Evolutionary conservation across 2,329 filamentous ascomycete genomes (phyloP), one percentile per base, ranked within the genome.

Genomic region (Colletotrichum tropicale): DNA sequence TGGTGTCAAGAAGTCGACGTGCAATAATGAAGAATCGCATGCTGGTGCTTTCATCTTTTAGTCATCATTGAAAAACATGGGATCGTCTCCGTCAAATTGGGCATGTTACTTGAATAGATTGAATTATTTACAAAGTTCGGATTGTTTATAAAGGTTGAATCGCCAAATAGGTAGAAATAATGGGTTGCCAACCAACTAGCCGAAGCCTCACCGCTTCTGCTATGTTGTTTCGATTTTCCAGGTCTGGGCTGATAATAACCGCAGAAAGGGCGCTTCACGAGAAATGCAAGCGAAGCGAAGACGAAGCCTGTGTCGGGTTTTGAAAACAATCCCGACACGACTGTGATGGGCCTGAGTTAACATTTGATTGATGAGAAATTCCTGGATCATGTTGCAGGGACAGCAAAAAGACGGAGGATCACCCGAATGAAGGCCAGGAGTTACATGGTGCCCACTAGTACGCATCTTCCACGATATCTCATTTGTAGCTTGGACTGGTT

Each of bases 211-310:
- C 2, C 43, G 18, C 43, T 52, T 21, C 43, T 52, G 0, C 43
- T 52, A 52, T 52, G 18, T 10, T 52, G 18, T 52, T 52, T 21
- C 18, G 43, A 52, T 52, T 52, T 52, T 52, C 3, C 1, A 52
- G 43, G 1, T 52, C 48, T 52, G 48, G 43, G 43, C 43, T 21
- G 43, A 12, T 5, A 2, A 52, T 12, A 21, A 12, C 1, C 3
- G 7, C 3, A 52, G 48, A 52, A 52, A 52, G 8, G 3, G 48
- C 48, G 48, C 48, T 52, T 52, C 48, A 52, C 7, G 48, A 52
- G 18, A 6, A 52, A 21, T 0, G 0, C 15, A 52, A 21, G 18
- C 18, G 8, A 52, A 52, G 0, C 0, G 0, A 52, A 21, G 18
- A 21, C 0, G 48, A 52, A 52, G 1, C 48, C 48, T 52, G 1